Evolutionary conservation across 2,329 filamentous ascomycete species (phyloP).

Genomic region (Verticillium longisporum): DNA sequence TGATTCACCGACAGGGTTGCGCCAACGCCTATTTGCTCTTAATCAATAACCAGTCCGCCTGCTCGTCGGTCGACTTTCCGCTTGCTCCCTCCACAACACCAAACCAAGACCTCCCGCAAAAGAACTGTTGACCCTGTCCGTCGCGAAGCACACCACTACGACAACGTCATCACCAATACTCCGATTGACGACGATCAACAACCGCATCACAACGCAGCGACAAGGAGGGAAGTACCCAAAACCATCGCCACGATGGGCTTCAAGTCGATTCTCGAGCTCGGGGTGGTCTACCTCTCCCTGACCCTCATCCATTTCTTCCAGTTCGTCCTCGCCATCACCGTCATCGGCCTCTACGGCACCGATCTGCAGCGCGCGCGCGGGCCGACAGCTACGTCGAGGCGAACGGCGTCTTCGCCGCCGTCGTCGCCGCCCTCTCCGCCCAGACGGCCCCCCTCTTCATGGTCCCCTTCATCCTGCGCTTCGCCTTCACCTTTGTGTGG

Average conservation of each 20-base stretch:
- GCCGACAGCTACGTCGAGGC: slow-evolving; percentile 46
- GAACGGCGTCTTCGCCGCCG: slow-evolving; percentile 65
- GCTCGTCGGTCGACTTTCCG: background rate
- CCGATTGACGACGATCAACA: background rate
- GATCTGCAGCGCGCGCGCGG: slow-evolving; percentile 52
- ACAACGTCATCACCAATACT: background rate
- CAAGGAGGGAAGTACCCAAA: background rate
- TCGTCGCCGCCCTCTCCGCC: slow-evolving; percentile 59
- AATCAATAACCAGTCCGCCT: background rate
- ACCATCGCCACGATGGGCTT: slow-evolving; percentile 31
- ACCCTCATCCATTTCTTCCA: slow-evolving; percentile 64
- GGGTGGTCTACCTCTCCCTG: slow-evolving; percentile 47
- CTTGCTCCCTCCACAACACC: background rate
- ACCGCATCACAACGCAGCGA: background rate
- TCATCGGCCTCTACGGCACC: slow-evolving; percentile 70
- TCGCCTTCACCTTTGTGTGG: slow-evolving; percentile 56
- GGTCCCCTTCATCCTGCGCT: slow-evolving; percentile 51
- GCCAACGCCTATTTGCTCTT: background rate
- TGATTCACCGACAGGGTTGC: background rate
- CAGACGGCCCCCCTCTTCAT: slow-evolving; percentile 60
- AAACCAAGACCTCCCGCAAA: background rate
- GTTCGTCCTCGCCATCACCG: slow-evolving; percentile 68
- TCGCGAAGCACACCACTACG: background rate
- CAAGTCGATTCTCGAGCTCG: slow-evolving; percentile 39
- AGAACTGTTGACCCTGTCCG: background rate